phyloP scores from a whole-genome alignment of 106 monocot species.

The Chionographis japonica region DNA sequence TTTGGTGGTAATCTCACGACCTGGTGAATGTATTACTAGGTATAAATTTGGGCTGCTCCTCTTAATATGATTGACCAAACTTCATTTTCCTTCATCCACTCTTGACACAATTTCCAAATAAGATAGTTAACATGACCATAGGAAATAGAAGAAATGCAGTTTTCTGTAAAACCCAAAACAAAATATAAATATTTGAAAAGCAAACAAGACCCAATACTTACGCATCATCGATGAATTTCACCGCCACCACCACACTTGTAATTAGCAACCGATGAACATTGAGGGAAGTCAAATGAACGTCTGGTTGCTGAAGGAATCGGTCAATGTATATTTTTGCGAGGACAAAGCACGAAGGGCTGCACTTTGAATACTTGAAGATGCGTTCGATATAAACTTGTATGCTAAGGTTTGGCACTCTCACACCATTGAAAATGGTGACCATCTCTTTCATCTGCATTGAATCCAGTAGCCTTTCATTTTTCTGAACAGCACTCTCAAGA shows the following conservation, averaged over 20 bases:
- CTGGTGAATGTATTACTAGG: no score
- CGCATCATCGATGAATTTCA: conserved; percentile 83
- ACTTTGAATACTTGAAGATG: conserved; percentile 71
- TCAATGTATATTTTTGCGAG: conserved; percentile 69
- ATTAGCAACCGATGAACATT: conserved; percentile 73
- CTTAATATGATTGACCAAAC: no score
- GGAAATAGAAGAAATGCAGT: not conserved
- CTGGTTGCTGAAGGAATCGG: conserved; percentile 53
- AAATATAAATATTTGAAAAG: not conserved
- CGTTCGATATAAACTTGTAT: conserved; percentile 55
- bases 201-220: conserved; percentile 24
- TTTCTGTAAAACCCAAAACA: not conserved
- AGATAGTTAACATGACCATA: not conserved
- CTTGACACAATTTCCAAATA: not conserved
- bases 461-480: conserved; percentile 42
- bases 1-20: no score
- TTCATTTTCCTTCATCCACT: no score
- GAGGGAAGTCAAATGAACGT: conserved; percentile 46
- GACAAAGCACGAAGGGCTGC: conserved; percentile 79
- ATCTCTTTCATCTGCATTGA: conserved; percentile 24
- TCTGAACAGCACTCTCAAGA: conserved; percentile 48
- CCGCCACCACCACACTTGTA: conserved; percentile 55
- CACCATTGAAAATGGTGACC: conserved; percentile 58
- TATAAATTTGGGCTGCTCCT: no score
- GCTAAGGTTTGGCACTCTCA: conserved; percentile 47